phyloP scores from a whole-genome alignment of 148 eudicot species.

The Polygonum aviculare region DNA sequence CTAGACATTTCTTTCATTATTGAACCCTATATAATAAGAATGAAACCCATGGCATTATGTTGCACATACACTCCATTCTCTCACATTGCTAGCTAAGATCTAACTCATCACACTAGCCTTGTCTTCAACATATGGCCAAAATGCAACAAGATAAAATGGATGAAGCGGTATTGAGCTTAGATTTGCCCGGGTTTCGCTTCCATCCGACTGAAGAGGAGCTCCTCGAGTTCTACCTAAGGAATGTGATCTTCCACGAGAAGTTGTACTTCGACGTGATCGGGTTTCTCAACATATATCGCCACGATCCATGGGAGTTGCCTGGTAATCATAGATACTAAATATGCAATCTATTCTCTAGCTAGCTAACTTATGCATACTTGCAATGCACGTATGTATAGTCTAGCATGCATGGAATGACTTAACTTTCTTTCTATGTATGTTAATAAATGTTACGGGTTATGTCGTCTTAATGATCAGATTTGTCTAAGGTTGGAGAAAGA shows the following conservation, averaged over 20 bases:
- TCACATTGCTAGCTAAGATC: background rate
- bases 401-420: background rate
- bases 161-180: slow-evolving; percentile 16
- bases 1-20: background rate
- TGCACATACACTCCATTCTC: background rate
- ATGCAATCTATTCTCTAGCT: no score
- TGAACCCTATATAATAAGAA: background rate
- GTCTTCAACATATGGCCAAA: no score
- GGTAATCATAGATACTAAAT: slow-evolving; percentile 18
- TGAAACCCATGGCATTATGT: no score
- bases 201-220: slow-evolving; percentile 63
- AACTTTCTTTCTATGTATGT: no score
- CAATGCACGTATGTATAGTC: no score
- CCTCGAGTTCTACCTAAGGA: slow-evolving; percentile 38
- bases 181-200: slow-evolving; percentile 51
- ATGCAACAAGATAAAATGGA: slow-evolving; percentile 18
- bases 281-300: slow-evolving; percentile 36
- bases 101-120: no score
- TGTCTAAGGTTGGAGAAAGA: slow-evolving; percentile 76
- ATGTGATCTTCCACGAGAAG: slow-evolving; percentile 22
- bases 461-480: slow-evolving; percentile 20
- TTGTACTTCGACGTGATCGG: slow-evolving; percentile 24
- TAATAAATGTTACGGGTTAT: no score
- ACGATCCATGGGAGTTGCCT: slow-evolving; percentile 50
- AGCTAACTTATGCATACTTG: no score